Conservation (phyloP, 1,139 yeast genomes). For the Kluyveromyces sp. region DNA sequence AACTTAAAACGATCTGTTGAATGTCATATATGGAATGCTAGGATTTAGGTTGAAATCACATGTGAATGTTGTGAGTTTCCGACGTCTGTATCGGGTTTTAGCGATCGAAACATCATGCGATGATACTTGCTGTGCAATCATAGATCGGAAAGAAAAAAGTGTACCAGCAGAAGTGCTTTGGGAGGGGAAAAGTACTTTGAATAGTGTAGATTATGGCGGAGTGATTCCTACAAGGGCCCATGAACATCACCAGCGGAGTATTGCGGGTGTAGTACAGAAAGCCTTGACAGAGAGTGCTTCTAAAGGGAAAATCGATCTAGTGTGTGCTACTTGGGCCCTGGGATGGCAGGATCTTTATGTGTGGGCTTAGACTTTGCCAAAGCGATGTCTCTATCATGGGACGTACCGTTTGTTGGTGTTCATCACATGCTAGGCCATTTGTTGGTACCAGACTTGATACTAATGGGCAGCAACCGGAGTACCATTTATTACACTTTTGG, state of each 20-base stretch:
- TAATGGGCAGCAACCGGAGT: constrained; percentile 36
- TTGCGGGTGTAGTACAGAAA: constrained; percentile 41
- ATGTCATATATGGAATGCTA: no score
- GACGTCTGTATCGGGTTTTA: constrained; percentile 51
- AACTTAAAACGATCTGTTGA: no score
- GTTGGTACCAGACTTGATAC: constrained; percentile 53
- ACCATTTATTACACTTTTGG: constrained; percentile 70
- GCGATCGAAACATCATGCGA: constrained; percentile 95
- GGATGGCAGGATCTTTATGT: constrained; percentile 84
- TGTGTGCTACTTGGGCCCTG: constrained; percentile 97
- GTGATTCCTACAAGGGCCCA: constrained; percentile 84
- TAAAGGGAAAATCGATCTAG: constrained; percentile 50
- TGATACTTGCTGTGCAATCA: constrained; percentile 80
- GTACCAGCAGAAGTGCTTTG: constrained; percentile 38
- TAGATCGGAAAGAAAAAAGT: constrained; percentile 49
- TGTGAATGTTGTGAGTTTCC: background rate
- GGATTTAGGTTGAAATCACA: background rate
- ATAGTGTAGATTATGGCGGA: constrained; percentile 68
- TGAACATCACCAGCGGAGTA: constrained; percentile 57
- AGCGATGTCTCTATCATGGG: constrained; percentile 75
- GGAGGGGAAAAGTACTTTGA: constrained; percentile 58
- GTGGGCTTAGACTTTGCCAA: constrained; percentile 81
- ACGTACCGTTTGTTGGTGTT: constrained; percentile 74
- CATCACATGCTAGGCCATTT: constrained; percentile 96
- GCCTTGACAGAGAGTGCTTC: constrained; percentile 24